Evolutionary conservation across 192 early-diverging fungal species (phyloP).

Genomic region (Backusella morwellensis): DNA sequence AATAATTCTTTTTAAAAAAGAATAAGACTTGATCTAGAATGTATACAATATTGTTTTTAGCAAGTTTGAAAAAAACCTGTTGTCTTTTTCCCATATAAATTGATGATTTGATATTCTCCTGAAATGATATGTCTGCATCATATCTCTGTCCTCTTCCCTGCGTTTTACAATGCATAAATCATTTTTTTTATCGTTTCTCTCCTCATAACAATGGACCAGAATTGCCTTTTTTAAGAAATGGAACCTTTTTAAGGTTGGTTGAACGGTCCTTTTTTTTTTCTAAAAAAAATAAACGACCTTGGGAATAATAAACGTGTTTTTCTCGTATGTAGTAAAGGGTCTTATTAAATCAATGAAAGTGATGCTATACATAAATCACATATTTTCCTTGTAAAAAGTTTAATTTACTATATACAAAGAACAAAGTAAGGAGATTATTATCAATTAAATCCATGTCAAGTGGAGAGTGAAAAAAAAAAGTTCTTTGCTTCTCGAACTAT

Average conservation of each 20-base stretch:
- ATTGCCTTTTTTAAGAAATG: background rate
- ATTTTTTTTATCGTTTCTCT: background rate
- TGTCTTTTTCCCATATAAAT: background rate
- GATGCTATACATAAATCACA: background rate
- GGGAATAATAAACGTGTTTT: too few species aligned
- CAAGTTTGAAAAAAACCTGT: background rate
- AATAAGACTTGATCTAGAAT: background rate
- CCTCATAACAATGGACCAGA: slow-evolving; percentile 1
- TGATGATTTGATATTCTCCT: background rate
- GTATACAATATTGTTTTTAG: background rate
- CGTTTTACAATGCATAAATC: slow-evolving; percentile 5
- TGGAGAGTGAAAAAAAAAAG: too few species aligned
- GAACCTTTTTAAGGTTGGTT: background rate
- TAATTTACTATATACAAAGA: background rate
- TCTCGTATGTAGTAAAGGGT: too few species aligned
- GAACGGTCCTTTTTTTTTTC: background rate
- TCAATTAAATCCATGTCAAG: background rate
- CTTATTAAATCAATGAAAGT: background rate
- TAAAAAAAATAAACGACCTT: background rate
- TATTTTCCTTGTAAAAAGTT: background rate
- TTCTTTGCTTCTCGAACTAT: background rate
- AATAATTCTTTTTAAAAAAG: background rate
- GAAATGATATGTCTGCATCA: slow-evolving; percentile 7
- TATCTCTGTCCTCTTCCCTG: background rate
- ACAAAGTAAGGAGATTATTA: background rate